Evolutionary conservation across 352 stramenopile genomes (phyloP), one percentile per base, ranked within the genome.

Genomic region (Globisporangium cylindrosporum): DNA sequence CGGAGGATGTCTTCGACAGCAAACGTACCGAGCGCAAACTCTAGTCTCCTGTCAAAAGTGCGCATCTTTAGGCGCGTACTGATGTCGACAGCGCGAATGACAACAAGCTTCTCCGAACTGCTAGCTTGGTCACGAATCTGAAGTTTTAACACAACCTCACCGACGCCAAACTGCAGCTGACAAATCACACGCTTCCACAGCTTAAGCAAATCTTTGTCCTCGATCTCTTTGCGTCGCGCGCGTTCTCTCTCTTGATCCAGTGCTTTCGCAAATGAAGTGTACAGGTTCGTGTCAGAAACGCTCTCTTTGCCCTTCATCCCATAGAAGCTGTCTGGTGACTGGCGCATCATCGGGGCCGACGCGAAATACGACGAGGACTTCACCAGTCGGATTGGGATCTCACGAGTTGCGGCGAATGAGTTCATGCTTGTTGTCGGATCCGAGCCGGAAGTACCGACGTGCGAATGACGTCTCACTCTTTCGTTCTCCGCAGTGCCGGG

Each of bases 21-120:
- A 48, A 94, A 88, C 10, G 84, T 91, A 1, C 85, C 88, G 3
- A 95, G 73, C 18, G 70, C 81, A 61, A 95, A 94, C 25, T 91
- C 83, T 6, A 93, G 57, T 29, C 75, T 77, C 48, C 78, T 82
- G 54, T 95, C 88, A 34, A 88, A 94, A 0, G 82, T 85, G 25
- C 86, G 75, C 46, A 90, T 70, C 14, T 82, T 82, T 24, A 94
- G 55, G 29, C 82, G 78, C 14, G 84, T 92, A 36, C 69, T 81
- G 38, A 94, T 92, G 53, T 88, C 81, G 10, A 80, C 64, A 38
- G 82, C 82, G 32, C 73, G 78, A 9, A 86, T 74, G 18, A 79
- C 72, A 36, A 94, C 74, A 14, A 87, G 79, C 59, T 92, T 90
- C 27, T 76, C 79, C 10, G 64, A 71, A 0, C 59, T 46, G 12